Percentiles rank a stretch among this genome's conserved stretches.
phyloP scores from a whole-genome alignment of 2,329 filamentous ascomycete species.

The Penicillium sp. region DNA sequence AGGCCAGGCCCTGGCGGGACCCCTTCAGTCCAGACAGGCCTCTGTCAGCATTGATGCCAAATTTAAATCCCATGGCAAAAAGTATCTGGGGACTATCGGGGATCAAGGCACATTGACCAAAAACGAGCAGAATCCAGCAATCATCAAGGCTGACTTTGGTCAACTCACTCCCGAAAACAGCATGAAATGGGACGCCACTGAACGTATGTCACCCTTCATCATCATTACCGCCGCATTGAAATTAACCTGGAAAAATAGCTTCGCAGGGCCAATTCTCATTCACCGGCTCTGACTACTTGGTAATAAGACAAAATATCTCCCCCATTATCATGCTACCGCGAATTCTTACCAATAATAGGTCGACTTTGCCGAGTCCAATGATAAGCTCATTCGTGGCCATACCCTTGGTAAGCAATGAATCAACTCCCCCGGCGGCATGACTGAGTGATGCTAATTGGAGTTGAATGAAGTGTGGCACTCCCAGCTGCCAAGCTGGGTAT shows the following conservation, averaged over 20 bases:
- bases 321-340: too few species aligned
- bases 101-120: conserved; percentile 60
- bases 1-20: conserved; percentile 23
- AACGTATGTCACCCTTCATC: conserved; percentile 44
- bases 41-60: conserved; percentile 54
- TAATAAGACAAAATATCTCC: background rate
- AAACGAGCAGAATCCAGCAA: conserved; percentile 63
- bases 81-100: conserved; percentile 65
- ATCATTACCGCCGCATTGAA: background rate
- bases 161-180: conserved; percentile 67
- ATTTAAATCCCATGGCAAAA: conserved; percentile 67
- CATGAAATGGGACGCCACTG: conserved; percentile 67
- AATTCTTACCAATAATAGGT: conserved; percentile 56
- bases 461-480: conserved; percentile 42
- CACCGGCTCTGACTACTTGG: conserved; percentile 55
- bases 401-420: conserved; percentile 51
- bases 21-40: conserved; percentile 11
- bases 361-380: conserved; percentile 42
- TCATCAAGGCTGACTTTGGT: conserved; percentile 63
- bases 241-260: background rate
- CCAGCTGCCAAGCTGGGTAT: conserved; percentile 36
- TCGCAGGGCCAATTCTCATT: conserved; percentile 39
- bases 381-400: conserved; percentile 64
- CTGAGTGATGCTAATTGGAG: too few species aligned
- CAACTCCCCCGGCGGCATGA: too few species aligned